Percentiles rank a stretch among this genome's conserved stretches.
These are phyloP conservation scores for Fagus crenata DNA, from an alignment of 306 rosid genomes.

Conservation along the genomic window DNA sequence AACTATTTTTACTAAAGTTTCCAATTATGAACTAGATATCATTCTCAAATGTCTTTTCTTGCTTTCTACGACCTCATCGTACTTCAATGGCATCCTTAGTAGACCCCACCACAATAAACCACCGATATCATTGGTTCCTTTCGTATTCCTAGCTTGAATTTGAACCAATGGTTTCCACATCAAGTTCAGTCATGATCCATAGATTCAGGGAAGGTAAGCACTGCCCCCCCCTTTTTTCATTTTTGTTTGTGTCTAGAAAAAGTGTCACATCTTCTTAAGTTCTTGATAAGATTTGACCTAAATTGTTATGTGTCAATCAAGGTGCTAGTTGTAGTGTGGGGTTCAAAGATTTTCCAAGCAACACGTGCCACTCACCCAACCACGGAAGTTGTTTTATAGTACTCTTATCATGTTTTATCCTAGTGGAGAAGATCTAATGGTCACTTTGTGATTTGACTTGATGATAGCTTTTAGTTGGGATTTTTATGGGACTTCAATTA, in stretches of 20 bases:
- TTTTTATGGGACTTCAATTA: slow-evolving; percentile 26
- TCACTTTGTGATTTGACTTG: slow-evolving; percentile 58
- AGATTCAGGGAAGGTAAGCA: slow-evolving; percentile 29
- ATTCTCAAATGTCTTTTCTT: too few species aligned
- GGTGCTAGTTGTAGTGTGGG: slow-evolving; percentile 17
- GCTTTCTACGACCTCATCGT: too few species aligned
- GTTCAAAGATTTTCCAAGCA: slow-evolving; percentile 10
- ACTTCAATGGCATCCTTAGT: slow-evolving; percentile 3
- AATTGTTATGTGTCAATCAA: slow-evolving; percentile 1
- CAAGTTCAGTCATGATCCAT: slow-evolving; percentile 42
- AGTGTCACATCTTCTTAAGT: slow-evolving; percentile 37
- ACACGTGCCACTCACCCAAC: slow-evolving; percentile 44
- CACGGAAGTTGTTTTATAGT: slow-evolving; percentile 20
- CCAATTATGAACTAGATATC: too few species aligned
- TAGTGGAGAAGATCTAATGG: slow-evolving; percentile 44
- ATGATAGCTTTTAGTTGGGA: slow-evolving; percentile 30
- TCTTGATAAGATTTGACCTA: slow-evolving; percentile 33
- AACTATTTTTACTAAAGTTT: too few species aligned
- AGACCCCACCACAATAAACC: slow-evolving; percentile 12
- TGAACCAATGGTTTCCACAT: slow-evolving; percentile 29
- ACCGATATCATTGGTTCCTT: slow-evolving; percentile 28
- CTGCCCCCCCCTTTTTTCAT: too few species aligned
- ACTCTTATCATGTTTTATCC: slow-evolving; percentile 21
- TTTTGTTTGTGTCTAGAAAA: too few species aligned
- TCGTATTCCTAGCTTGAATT: slow-evolving; percentile 20